Evolutionary conservation across 768 basidiomycete species (phyloP), one percentile per base, ranked within the genome.

Genomic region (Rickenella mellea): DNA sequence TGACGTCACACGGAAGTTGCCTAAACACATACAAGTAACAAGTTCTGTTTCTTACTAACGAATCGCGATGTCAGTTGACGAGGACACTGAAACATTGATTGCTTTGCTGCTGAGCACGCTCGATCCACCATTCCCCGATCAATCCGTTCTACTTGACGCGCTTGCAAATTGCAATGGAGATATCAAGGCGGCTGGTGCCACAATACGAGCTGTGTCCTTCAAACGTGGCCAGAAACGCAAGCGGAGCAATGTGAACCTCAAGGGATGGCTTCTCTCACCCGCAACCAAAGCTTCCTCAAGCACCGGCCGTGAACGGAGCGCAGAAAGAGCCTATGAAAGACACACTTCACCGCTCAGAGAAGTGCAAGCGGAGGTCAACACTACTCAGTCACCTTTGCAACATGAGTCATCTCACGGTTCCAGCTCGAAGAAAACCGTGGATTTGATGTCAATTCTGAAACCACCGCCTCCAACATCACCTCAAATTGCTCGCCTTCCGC

Each of bases 211-310:
- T 40, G 44, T 40, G 44, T 42, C 40, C 41, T 27, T 17, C 52
- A 51, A 49, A 42, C 53, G 45, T 42, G 26, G 10, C 33, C 15
- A 69, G 52, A 81, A 77, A 59, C 68, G 76, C 43, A 75, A 76
- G 46, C 58, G 65, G 22, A 22, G 19, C 19, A 52, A 54, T n/a
- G 46, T 43, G 5, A 64, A 64, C 42, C 55, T 87, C 37, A 69
- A 74, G 36, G 52, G 47, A 27, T 87, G 85, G 84, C 52, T 86
- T n/a, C n/a, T n/a, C n/a, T n/a, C n/a, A n/a, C n/a, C n/a, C n/a
- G n/a, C n/a, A n/a, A n/a, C n/a, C n/a, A n/a, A 60, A 55, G 35
- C 17, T 52, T 15, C 42, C 55, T 20, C 35, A 58, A 31, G 41
- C 50, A 8, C 27, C 42, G 26, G 20, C 35, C 6, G 45, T 55